Conservation (phyloP, 1,284 basidiomycete genomes). For the Apiotrichum siamense region DNA sequence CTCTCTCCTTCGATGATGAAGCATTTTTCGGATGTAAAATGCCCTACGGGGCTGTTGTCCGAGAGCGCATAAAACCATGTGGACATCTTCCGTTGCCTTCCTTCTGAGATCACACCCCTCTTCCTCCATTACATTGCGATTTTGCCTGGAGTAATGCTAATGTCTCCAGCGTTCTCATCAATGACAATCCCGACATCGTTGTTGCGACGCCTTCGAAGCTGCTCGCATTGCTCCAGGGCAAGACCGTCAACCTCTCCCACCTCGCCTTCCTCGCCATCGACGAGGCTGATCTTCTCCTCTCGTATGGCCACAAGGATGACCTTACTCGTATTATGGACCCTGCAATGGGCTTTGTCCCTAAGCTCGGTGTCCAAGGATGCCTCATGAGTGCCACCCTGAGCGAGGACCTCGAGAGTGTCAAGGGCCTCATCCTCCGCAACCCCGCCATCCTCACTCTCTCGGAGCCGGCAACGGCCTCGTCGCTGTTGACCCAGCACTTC, state of each 20-base stretch:
- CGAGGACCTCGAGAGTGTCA: constrained; percentile 85
- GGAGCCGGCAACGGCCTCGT: constrained; percentile 68
- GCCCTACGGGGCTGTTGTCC: constrained; percentile 39
- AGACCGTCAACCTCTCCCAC: constrained; percentile 51
- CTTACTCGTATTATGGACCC: constrained; percentile 71
- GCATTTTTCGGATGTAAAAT: constrained; percentile 44
- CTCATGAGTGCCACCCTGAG: constrained; percentile 98
- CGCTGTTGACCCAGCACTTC: constrained; percentile 72
- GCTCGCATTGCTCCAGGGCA: constrained; percentile 70
- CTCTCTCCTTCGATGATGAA: constrained; percentile 37
- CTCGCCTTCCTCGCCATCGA: constrained; percentile 91
- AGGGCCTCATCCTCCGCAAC: constrained; percentile 77
- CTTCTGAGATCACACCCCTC: constrained; percentile 41
- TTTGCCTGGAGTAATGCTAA: background rate
- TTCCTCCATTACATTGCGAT: background rate
- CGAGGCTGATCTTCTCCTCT: constrained; percentile 95
- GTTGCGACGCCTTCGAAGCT: constrained; percentile 86
- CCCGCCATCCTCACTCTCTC: constrained; percentile 80
- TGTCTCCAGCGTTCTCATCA: constrained; percentile 58
- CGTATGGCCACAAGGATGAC: constrained; percentile 93
- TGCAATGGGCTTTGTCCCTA: constrained; percentile 61
- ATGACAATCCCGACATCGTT: constrained; percentile 86
- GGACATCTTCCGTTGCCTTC: constrained; percentile 49
- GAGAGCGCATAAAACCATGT: constrained; percentile 48
- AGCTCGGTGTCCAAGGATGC: constrained; percentile 80